Percentiles rank a stretch among this genome's conserved stretches.
These are phyloP conservation scores for Aspergillus amoenus DNA, from an alignment of 2,329 filamentous ascomycete species.

Conservation along the genomic window DNA sequence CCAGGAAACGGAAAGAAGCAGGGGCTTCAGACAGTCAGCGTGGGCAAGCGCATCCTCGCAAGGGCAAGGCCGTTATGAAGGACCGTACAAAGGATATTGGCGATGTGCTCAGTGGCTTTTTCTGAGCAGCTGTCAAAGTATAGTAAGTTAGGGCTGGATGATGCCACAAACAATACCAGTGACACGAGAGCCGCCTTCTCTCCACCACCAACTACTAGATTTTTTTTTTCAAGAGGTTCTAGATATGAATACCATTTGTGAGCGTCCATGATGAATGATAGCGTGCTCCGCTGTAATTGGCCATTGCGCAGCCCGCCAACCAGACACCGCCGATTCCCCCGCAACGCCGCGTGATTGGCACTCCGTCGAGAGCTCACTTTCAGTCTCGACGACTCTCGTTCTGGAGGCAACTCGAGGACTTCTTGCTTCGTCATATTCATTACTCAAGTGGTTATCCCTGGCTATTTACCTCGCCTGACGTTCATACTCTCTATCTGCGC, in stretches of 20 bases:
- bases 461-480: neutral
- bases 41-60: neutral
- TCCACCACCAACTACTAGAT: neutral
- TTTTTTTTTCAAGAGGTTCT: no score
- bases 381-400: neutral
- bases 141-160: neutral
- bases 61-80: slow-evolving; percentile 26
- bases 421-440: neutral
- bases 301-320: slow-evolving; percentile 11
- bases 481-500: neutral
- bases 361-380: slow-evolving; percentile 2
- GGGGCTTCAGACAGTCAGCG: neutral
- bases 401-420: neutral
- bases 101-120: slow-evolving; percentile 32
- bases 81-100: slow-evolving; percentile 26
- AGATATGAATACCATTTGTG: no score
- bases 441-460: neutral
- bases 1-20: slow-evolving; percentile 10
- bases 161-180: neutral
- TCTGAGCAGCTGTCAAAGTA: slow-evolving; percentile 7
- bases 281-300: slow-evolving; percentile 19
- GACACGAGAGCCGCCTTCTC: neutral
- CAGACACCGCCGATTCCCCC: slow-evolving; percentile 20
- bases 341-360: slow-evolving; percentile 19
- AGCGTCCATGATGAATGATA: neutral